Conservation (phyloP, 306 rosid genomes). For the Fragaria vesca region DNA sequence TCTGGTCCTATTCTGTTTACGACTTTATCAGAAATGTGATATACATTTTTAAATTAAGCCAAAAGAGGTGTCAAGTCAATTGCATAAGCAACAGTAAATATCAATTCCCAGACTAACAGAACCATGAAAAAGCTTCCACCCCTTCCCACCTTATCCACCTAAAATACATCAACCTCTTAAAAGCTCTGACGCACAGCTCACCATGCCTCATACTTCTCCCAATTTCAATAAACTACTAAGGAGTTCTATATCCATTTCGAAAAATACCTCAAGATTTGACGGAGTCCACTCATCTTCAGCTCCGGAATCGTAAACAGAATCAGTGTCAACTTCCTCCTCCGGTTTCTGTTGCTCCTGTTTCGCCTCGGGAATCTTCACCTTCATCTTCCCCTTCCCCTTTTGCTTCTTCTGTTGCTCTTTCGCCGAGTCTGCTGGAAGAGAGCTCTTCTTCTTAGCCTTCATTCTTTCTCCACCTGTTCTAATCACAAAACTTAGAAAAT, state of each 20-base stretch:
- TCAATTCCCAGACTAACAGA: not conserved
- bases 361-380: not conserved
- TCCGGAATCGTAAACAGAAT: slow-evolving; percentile 29
- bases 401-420: not conserved
- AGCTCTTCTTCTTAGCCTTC: not conserved
- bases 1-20: not conserved
- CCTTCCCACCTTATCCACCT: not conserved
- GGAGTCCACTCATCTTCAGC: slow-evolving; percentile 23
- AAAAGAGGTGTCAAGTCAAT: not conserved
- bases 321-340: slow-evolving; percentile 29
- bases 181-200: not conserved
- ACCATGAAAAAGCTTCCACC: not conserved
- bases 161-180: not conserved
- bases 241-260: not conserved
- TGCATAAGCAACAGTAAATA: not conserved
- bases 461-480: not conserved
- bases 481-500: not conserved
- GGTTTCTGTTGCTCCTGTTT: not conserved
- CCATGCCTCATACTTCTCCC: not conserved
- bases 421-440: not conserved
- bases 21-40: not conserved
- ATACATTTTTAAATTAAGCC: not conserved
- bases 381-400: not conserved
- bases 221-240: not conserved
- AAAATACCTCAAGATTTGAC: not conserved